Evolutionary conservation across 257 asterid species (phyloP), one percentile per base, ranked within the genome.

Genomic region (Solanum lycopersicoides): DNA sequence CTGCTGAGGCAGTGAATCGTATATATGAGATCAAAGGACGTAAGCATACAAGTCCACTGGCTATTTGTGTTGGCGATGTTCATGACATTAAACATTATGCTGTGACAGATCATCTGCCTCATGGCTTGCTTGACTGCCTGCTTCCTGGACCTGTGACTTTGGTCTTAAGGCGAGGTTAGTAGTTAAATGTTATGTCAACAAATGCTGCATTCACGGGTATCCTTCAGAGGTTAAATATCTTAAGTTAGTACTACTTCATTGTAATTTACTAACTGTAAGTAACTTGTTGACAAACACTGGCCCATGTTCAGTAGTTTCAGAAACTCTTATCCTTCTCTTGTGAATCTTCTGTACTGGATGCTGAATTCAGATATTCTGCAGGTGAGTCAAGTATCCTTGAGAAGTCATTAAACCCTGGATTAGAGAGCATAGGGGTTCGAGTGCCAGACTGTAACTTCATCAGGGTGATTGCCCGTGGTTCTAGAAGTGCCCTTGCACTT

Each of bases 1-100:
- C 98, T 39, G 84, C 90, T 89, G 96, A 94, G 90, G 99, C 99
- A 72, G 96, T 97, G 85, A 91, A 93, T 53, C 87, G 91, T 84
- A 95, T 96, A 65, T 97, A 95, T 86, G 98, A 95, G 93, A 96
- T 95, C 88, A 97, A 97, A 91, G 98, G 99, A 13, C 97, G 99
- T 73, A 95, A 95, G 84, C 89, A 89, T 66, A 97, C 99, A 5
- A 95, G 93, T 68, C 99, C 99, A 50, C 94, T 95, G 20, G 98
- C 99, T 15, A 94, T 97, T 63, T 93, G 99, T 85, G 97, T 96
- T 18, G 98, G 92, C 9, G 96, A 97, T 89, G 95, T 95, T 82
- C 87, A 92, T 35, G 99, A 95, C 87, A 95, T 97, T 87, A 89
- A 87, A 34, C 93, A 89, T 20, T 95, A 91, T 87, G 98, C 98